A percentile compares a stretch with the other conserved stretches of the same genome.
These are phyloP conservation scores for Casuarina glauca DNA, from an alignment of 306 rosid species.

Conservation along the genomic window DNA sequence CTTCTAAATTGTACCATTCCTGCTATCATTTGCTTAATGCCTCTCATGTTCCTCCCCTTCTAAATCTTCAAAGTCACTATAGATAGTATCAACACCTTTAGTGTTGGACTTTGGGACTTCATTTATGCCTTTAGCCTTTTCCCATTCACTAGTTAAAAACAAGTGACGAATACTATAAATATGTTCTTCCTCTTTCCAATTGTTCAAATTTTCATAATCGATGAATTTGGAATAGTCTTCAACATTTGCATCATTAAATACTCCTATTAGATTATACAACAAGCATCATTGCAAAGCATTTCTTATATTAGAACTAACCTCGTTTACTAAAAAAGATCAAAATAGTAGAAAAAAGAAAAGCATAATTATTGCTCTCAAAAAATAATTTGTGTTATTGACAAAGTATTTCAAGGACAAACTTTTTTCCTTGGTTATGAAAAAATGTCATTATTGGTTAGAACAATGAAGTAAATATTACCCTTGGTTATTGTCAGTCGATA, in stretches of 20 bases:
- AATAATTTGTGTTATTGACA: not conserved
- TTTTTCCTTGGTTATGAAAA: conserved; percentile 36
- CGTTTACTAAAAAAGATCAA: not conserved
- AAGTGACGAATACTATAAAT: conserved; percentile 60
- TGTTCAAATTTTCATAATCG: conserved; percentile 32
- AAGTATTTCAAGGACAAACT: conserved; percentile 48
- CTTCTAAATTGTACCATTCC: too few species aligned
- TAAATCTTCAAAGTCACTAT: conserved; percentile 90
- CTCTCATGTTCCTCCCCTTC: conserved; percentile 62
- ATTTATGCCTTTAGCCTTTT: conserved; percentile 78
- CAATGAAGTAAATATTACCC: too few species aligned
- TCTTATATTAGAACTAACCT: not conserved
- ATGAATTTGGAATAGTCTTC: conserved; percentile 83
- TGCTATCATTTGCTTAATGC: conserved; percentile 13
- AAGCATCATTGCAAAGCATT: too few species aligned
- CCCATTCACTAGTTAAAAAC: conserved; percentile 86
- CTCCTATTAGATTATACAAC: too few species aligned
- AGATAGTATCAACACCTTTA: conserved; percentile 48
- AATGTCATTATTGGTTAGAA: too few species aligned
- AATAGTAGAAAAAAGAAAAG: not conserved
- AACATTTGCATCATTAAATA: conserved; percentile 25
- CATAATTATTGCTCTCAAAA: not conserved
- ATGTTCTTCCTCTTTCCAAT: conserved; percentile 50
- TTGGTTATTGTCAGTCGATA: too few species aligned
- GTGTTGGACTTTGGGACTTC: conserved; percentile 28